Percentiles rank a stretch among this genome's conserved stretches.
phyloP scores from a whole-genome alignment of 2,329 filamentous ascomycete species.

The Trichoderma asperellum region DNA sequence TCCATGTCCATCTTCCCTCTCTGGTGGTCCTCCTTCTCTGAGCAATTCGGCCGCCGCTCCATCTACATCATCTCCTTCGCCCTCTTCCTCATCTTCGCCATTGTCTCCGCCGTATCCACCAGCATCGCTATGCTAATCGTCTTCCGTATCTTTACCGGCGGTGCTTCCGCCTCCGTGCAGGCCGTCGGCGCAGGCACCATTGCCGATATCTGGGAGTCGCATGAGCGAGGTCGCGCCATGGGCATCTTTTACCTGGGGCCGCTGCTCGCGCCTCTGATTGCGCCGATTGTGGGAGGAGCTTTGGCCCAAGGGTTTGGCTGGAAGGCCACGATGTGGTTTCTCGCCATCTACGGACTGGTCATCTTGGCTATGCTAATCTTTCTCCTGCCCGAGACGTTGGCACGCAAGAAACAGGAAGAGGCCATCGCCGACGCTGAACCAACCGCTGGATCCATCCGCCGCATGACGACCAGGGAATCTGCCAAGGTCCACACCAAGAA shows the following conservation, averaged over 20 bases:
- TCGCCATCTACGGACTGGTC: constrained; percentile 69
- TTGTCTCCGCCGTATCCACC: constrained; percentile 68
- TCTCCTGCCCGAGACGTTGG: constrained; percentile 68
- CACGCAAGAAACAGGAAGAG: constrained; percentile 39
- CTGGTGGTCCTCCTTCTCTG: constrained; percentile 86
- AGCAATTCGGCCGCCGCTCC: constrained; percentile 71
- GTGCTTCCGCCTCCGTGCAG: constrained; percentile 78
- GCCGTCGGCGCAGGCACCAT: constrained; percentile 84
- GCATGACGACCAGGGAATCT: constrained; percentile 65
- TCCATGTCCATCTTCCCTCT: constrained; percentile 82
- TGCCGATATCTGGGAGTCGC: constrained; percentile 76
- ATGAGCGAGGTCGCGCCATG: constrained; percentile 78
- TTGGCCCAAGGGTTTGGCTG: constrained; percentile 72
- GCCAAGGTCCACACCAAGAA: constrained; percentile 60
- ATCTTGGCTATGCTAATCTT: constrained; percentile 61
- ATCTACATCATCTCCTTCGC: constrained; percentile 77
- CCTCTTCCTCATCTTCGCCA: constrained; percentile 71
- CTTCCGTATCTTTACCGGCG: constrained; percentile 74
- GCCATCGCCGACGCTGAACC: background rate
- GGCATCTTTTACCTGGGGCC: constrained; percentile 81
- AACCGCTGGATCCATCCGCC: constrained; percentile 37
- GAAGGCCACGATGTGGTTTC: constrained; percentile 79
- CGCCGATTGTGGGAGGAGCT: constrained; percentile 76
- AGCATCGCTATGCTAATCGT: constrained; percentile 77
- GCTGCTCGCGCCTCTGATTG: constrained; percentile 71